A percentile compares a stretch with the other conserved stretches of the same genome.
These are phyloP conservation scores for Cladosporium sp. DNA, from an alignment of 2,329 filamentous ascomycete species.

Conservation along the genomic window DNA sequence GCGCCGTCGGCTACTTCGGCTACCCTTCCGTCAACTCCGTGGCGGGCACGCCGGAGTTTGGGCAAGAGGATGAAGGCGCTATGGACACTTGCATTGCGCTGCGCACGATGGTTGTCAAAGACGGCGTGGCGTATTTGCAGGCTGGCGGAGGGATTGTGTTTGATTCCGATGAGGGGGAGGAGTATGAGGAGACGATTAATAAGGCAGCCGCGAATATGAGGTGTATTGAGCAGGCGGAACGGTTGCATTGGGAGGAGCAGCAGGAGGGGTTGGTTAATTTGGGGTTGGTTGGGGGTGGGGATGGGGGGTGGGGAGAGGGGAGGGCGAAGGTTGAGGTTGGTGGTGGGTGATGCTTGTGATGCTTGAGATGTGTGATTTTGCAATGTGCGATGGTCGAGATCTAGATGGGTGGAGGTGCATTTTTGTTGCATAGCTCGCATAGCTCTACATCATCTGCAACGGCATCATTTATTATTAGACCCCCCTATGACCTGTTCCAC, in stretches of 20 bases:
- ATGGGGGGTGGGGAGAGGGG: conserved; percentile 4
- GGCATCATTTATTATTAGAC: no score
- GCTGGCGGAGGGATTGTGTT: conserved; percentile 87
- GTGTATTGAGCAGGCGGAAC: conserved; percentile 80
- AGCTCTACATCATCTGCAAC: no score
- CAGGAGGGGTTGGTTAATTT: conserved; percentile 16
- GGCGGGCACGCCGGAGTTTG: conserved; percentile 46
- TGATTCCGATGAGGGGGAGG: conserved; percentile 84
- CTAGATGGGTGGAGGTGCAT: no score
- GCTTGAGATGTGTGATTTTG: no score
- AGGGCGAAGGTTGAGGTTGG: conserved; percentile 12
- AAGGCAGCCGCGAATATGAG: conserved; percentile 88
- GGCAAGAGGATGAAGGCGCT: conserved; percentile 63
- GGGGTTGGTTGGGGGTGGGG: neutral
- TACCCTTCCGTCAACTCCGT: conserved; percentile 65
- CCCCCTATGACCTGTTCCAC: no score
- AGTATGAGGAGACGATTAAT: conserved; percentile 96
- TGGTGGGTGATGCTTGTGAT: neutral
- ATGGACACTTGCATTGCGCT: conserved; percentile 87
- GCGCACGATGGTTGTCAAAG: conserved; percentile 91
- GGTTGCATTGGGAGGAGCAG: conserved; percentile 54
- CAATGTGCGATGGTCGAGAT: no score
- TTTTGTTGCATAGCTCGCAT: no score
- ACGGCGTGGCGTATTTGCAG: conserved; percentile 87
- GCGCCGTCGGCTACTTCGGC: conserved; percentile 94